These are phyloP conservation scores for Candida lessepsii DNA, from an alignment of 805 yeast genomes.

Conservation along the genomic window DNA sequence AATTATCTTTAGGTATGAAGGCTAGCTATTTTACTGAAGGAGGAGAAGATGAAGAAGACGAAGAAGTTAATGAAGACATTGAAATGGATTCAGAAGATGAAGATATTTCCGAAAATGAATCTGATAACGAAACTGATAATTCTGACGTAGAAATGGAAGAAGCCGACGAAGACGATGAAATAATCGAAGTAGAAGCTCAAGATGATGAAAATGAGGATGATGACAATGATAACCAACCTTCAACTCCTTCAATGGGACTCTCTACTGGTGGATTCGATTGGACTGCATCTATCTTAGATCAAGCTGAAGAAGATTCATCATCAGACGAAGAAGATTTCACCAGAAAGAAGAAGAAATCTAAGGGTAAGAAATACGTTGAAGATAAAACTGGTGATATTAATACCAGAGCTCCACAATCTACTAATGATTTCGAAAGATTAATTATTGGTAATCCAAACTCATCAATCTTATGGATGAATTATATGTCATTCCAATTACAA, in stretches of 20 bases:
- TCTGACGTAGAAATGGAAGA: constrained; percentile 36
- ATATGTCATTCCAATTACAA: constrained; percentile 96
- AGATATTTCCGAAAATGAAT: constrained; percentile 51
- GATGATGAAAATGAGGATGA: constrained; percentile 22
- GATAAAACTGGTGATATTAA: constrained; percentile 85
- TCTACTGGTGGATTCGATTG: constrained; percentile 91
- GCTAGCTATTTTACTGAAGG: constrained; percentile 70
- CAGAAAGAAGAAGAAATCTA: constrained; percentile 44
- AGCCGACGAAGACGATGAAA: constrained; percentile 26
- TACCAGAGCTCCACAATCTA: constrained; percentile 88
- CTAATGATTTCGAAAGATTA: constrained; percentile 86
- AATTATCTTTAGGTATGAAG: constrained; percentile 87
- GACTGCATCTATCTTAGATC: constrained; percentile 88
- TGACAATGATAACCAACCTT: constrained; percentile 17
- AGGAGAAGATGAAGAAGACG: constrained; percentile 25
- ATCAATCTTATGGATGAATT: constrained; percentile 94
- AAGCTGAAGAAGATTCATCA: constrained; percentile 60
- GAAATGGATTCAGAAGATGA: constrained; percentile 28
- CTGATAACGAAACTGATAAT: constrained; percentile 25
- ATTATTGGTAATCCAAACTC: constrained; percentile 91
- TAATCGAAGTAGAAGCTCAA: neutral
- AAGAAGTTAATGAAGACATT: constrained; percentile 21
- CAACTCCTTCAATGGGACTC: constrained; percentile 46
- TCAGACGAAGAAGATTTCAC: constrained; percentile 52
- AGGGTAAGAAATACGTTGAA: constrained; percentile 52